Base-by-base conservation (phyloP, 2,329 filamentous ascomycete genomes). In the Apiospora pterosperma region DNA sequence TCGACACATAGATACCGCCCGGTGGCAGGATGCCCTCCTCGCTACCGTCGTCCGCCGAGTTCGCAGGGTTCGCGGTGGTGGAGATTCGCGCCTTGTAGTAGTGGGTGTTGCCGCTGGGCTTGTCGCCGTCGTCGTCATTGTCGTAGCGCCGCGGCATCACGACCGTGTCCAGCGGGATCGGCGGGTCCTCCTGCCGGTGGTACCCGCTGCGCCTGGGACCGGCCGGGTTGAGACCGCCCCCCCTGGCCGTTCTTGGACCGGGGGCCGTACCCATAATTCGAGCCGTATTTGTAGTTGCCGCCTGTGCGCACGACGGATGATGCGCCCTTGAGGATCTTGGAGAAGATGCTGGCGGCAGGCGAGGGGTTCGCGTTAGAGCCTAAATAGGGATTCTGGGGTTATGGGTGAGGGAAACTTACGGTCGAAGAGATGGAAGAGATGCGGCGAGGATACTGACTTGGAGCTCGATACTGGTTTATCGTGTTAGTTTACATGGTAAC, bases 371-470 rank as follows among this genome's bases (percentile, higher is more conserved):
- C 6, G 16, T 55, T 16, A 55, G 19, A 12, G 21, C 3, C 0
- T n/a, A 31, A 19, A 34, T 12, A 31, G 3, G 5, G 16, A n/a
- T 38, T 1, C 21, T 8, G 10, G 21, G 11, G 11, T 38, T 1
- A 34, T 8, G 10, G 21, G 11, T 36, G 34, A 14, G 28, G 4
- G 7, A 10, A 25, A 59, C 62, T 14, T 44, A 63, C 62, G 62
- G 62, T 34, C 62, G 52, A 21, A 63, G 62, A 6, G 52, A 28
- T 14, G 62, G 62, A 5, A 63, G 48, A 5, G 62, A 63, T 21
- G 62, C 62, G 5, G 62, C 44, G 5, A 63, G 62, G 8, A 63
- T 63, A 16, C 62, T 52, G 16, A 55, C 62, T 36, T 63, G 62
- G 10, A 59, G 23, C 38, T 63, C 62, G 23, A 63, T 59, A 23